These are phyloP conservation scores for Mercurialis annua DNA, from an alignment of 345 rosid genomes.

Conservation along the genomic window DNA sequence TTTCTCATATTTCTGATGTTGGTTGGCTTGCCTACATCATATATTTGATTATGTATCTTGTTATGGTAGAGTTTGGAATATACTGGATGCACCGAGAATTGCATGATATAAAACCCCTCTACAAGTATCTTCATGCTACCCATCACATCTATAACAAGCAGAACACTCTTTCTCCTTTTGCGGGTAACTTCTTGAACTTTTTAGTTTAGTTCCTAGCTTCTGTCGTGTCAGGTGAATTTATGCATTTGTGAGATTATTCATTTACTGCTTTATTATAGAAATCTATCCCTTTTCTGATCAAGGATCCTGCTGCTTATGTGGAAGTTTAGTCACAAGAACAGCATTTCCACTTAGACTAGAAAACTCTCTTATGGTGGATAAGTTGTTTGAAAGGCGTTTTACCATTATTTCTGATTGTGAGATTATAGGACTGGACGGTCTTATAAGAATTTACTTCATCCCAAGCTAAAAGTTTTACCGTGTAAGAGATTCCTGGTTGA, in stretches of 20 bases:
- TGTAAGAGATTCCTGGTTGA: neutral
- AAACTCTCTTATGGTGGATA: neutral
- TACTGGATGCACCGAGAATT: slow-evolving; percentile 96
- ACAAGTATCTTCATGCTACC: slow-evolving; percentile 83
- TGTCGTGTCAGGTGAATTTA: neutral
- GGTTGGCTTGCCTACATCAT: slow-evolving; percentile 53
- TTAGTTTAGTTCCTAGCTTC: slow-evolving; percentile 1
- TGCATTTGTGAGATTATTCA: neutral
- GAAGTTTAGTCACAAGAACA: slow-evolving; percentile 6
- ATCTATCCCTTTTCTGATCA: neutral
- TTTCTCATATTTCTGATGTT: slow-evolving; percentile 49
- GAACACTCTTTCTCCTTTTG: slow-evolving; percentile 93
- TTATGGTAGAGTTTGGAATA: slow-evolving; percentile 79
- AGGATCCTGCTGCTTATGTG: neutral
- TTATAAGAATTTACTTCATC: neutral
- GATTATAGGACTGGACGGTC: neutral
- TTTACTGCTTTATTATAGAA: neutral
- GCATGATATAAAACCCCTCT: slow-evolving; percentile 90
- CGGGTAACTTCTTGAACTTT: slow-evolving; percentile 51
- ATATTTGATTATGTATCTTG: slow-evolving; percentile 52
- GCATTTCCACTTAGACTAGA: neutral
- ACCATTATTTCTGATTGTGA: neutral
- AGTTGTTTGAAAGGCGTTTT: neutral
- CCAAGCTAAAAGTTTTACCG: neutral
- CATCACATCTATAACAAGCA: slow-evolving; percentile 98